Conservation (phyloP, 176 grass and related monocot genomes). For the Cenchrus americanus region DNA sequence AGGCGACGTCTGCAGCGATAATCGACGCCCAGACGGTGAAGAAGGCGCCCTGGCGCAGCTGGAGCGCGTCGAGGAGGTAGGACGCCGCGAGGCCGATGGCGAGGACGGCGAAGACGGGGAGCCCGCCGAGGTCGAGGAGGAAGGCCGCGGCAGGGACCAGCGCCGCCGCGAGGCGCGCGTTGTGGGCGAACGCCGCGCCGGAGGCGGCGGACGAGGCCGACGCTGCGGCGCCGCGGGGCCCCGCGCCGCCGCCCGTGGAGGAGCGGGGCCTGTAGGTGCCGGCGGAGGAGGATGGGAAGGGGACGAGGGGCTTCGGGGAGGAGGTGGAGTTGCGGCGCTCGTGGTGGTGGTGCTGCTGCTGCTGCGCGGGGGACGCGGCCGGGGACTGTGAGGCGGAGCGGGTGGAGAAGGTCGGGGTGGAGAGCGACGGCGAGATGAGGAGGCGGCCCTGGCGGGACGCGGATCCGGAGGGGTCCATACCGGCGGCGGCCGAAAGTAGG, state of each 20-base stretch:
- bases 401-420: slow-evolving; percentile 66
- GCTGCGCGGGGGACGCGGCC: slow-evolving; percentile 25
- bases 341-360: slow-evolving; percentile 49
- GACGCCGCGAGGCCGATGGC: slow-evolving; percentile 69
- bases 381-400: slow-evolving; percentile 47
- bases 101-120: slow-evolving; percentile 76
- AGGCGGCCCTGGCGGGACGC: slow-evolving; percentile 64
- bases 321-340: slow-evolving; percentile 62
- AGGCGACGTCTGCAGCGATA: slow-evolving; percentile 70
- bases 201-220: slow-evolving; percentile 46
- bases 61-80: slow-evolving; percentile 84
- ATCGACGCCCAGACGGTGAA: slow-evolving; percentile 85
- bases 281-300: slow-evolving; percentile 48
- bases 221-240: slow-evolving; percentile 15
- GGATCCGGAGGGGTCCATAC: slow-evolving; percentile 76
- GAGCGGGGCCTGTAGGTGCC: slow-evolving; percentile 38
- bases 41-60: slow-evolving; percentile 66
- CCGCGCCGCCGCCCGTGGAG: background rate
- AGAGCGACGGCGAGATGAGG: slow-evolving; percentile 70
- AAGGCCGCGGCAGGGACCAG: slow-evolving; percentile 82
- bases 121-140: slow-evolving; percentile 87
- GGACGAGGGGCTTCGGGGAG: slow-evolving; percentile 55
- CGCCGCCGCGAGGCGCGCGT: slow-evolving; percentile 64
- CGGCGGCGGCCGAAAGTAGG: background rate
- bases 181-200: slow-evolving; percentile 64